Base-by-base conservation (phyloP, 106 monocot genomes). In the Xerophyta viscosa region DNA sequence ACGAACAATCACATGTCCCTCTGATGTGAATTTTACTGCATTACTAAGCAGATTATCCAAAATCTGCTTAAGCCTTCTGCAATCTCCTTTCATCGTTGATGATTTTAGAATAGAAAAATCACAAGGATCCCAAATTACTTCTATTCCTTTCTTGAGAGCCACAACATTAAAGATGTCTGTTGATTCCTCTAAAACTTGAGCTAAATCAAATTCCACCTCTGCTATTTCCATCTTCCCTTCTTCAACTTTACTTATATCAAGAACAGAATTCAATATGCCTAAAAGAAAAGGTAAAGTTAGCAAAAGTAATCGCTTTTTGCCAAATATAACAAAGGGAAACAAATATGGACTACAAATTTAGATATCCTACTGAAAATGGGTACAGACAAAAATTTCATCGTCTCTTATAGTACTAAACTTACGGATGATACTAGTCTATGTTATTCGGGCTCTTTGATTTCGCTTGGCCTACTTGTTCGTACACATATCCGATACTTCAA, bases 71-170 rank as follows among this genome's bases (percentile, higher is more conserved):
- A 90, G 46, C 20, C 85, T 48, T 14, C 54, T 56, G 8, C 73
- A 54, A 48, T 98, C 89, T 36, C 98, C 90, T 61, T 42, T 82
- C 2, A 90, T 82, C n/a, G 60, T 71, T 19, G 33, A 39, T 17
- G 39, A 61, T 46, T 46, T 71, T 7, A 86, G 30, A 36, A 86
- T 30, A 2, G 90, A 98, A 53, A 62, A 74, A 66, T 98, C 98
- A 61, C 86, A 90, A 18, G 98, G 98, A 62, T 98, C 98, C 90
- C 89, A 98, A 28, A 90, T 86, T 30, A 98, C 68, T 55, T 98
- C 90, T 3, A 98, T 12, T 0, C 72, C 77, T 72, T 90, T 90
- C 9, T 62, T 66, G 11, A 82, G 45, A 17, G 76, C 98, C 2
- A 73, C 73, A 27, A 83, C 63, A 68, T 90, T 62, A 28, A 79